Evolutionary conservation across 2,329 filamentous ascomycete genomes (phyloP).

Genomic region (Botrytis porri): DNA sequence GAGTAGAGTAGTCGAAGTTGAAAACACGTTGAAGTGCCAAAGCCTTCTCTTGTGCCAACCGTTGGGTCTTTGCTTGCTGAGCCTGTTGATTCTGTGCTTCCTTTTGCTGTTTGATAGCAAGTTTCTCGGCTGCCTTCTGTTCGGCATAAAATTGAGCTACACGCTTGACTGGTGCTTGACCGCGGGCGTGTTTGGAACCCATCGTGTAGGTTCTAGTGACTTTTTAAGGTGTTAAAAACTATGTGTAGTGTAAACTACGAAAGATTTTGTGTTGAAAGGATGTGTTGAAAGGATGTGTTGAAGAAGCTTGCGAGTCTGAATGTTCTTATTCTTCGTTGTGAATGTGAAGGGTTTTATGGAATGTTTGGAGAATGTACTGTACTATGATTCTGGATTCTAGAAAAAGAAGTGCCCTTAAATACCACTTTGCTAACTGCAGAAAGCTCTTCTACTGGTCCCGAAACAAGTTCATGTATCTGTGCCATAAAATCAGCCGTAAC

Average conservation of each 20-base stretch:
- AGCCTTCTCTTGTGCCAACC: neutral
- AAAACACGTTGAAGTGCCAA: neutral
- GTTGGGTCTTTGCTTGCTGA: neutral
- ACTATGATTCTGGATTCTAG: neutral
- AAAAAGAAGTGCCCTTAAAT: neutral
- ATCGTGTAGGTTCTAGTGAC: neutral
- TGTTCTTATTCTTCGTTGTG: neutral
- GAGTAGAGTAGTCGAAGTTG: neutral
- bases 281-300: neutral
- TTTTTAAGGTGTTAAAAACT: neutral
- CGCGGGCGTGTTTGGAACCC: neutral
- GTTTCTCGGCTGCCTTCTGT: neutral
- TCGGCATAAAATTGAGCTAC: neutral
- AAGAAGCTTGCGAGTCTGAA: neutral
- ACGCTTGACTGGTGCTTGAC: neutral
- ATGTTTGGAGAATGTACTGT: neutral
- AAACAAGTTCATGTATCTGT: neutral
- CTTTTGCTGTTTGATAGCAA: neutral
- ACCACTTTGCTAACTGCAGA: neutral
- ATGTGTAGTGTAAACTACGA: neutral
- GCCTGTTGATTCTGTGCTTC: neutral
- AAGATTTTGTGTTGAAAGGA: neutral
- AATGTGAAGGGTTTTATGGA: neutral
- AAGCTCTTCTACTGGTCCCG: neutral
- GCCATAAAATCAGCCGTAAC: neutral